Conservation (phyloP, 768 basidiomycete genomes). For the Mycena galericulata region DNA sequence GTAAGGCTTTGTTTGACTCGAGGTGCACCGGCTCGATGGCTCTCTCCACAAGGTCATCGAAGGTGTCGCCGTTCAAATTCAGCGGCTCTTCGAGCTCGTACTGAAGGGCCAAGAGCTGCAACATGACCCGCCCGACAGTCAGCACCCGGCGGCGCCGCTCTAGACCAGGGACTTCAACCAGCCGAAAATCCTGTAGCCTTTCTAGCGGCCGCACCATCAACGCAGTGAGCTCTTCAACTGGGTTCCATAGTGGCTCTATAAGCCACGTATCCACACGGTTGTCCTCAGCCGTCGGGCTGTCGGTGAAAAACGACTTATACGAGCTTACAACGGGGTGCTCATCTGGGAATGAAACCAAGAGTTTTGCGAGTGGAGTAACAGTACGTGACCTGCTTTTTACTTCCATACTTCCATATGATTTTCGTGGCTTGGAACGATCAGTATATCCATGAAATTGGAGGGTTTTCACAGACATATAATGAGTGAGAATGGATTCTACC, state of each 20-base stretch:
- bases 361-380: neutral
- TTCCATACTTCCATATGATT: neutral
- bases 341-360: no score
- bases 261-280: conserved; percentile 1
- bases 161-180: neutral
- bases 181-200: neutral
- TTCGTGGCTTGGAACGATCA: no score
- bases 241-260: neutral
- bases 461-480: no score
- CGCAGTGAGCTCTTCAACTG: neutral
- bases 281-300: neutral
- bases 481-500: no score
- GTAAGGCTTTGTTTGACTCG: neutral
- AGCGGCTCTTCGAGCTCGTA: conserved; percentile 12
- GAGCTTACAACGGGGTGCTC: no score
- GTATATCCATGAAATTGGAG: no score
- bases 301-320: no score
- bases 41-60: no score
- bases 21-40: no score
- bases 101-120: conserved; percentile 8
- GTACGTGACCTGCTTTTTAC: neutral
- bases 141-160: conserved; percentile 3
- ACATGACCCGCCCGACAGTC: neutral
- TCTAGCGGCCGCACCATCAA: neutral
- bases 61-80: no score